Evolutionary conservation across 345 rosid species (phyloP), one percentile per base, ranked within the genome.

Genomic region (Balakata baccata): DNA sequence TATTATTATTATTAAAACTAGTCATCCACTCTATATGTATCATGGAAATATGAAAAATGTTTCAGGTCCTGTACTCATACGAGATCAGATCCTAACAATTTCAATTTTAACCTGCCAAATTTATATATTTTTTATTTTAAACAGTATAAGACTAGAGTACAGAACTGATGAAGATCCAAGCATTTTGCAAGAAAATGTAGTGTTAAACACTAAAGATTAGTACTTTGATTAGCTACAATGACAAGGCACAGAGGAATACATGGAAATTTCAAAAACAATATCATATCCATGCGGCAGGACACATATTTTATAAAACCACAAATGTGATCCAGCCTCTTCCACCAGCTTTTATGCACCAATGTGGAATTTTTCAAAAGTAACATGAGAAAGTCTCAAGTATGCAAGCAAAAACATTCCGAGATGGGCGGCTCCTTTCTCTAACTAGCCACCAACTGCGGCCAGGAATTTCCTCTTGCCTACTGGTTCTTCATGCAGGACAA

Each of bases 401-500:
- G 67, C 38, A 34, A 66, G 49, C 9, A 51, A 41, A 74, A 68
- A 51, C 6, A 50, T 13, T 58, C 17, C 1, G 34, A 67, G 66
- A 41, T 29, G 29, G 14, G 51, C 17, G 7, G 63, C 68, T 59
- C 4, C 29, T 7, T 7, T 23, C 53, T 16, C 68, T 64, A 68
- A 25, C 82, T 84, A 89, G 81, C 77, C 76, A 68, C 81, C 83
- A 23, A 74, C 78, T 0, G 88, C 86, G 16, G 71, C 70, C 51
- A 93, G 76, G 77, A 91, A 85, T 71, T 89, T 91, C 81, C 75
- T 80, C 72, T 88, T 84, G 82, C 82, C 83, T 38, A 37, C 80
- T 46, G 90, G 86, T 23, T 71, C 80, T 72, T 71, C 80, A 13
- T 72, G 68, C 78, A 96, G 68, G 75, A 82, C 69, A 74, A 85